phyloP scores from a whole-genome alignment of 306 rosid species.

The Malus sylvestris region DNA sequence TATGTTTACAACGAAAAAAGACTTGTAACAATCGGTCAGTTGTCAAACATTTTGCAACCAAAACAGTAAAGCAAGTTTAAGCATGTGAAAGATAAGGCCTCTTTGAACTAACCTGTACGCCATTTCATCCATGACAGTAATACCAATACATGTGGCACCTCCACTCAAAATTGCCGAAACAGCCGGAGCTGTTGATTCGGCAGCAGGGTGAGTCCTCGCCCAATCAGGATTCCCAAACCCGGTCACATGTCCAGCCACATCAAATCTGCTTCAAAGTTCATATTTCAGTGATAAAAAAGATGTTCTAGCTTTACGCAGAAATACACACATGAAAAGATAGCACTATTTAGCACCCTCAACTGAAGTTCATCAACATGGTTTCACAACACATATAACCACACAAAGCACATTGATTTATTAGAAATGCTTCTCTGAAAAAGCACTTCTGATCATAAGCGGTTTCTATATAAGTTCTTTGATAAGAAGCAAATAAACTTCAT shows the following conservation, averaged over 20 bases:
- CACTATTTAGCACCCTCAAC: background rate
- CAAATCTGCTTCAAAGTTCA: conserved; percentile 50
- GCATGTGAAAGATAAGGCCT: background rate
- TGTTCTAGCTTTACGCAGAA: background rate
- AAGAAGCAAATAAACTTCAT: background rate
- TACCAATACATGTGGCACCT: conserved; percentile 83
- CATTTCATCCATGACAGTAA: conserved; percentile 94
- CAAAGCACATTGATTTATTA: too few relatives aligned
- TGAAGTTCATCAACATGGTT: background rate
- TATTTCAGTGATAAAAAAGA: background rate
- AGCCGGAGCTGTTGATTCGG: conserved; percentile 68
- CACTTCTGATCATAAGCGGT: background rate
- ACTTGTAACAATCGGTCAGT: background rate
- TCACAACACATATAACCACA: background rate
- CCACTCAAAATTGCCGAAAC: conserved; percentile 47
- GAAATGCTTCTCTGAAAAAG: background rate
- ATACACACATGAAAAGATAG: background rate
- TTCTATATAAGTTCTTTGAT: background rate
- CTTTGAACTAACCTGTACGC: conserved; percentile 57
- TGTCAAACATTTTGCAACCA: background rate
- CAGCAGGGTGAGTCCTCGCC: conserved; percentile 78
- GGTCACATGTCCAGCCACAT: conserved; percentile 63
- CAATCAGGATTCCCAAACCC: conserved; percentile 94
- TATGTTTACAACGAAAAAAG: background rate
- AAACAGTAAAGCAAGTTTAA: background rate